A percentile compares a stretch with the other conserved stretches of the same genome.
These are phyloP conservation scores for Voacanga thouarsii DNA, from an alignment of 257 asterid species.

Conservation along the genomic window DNA sequence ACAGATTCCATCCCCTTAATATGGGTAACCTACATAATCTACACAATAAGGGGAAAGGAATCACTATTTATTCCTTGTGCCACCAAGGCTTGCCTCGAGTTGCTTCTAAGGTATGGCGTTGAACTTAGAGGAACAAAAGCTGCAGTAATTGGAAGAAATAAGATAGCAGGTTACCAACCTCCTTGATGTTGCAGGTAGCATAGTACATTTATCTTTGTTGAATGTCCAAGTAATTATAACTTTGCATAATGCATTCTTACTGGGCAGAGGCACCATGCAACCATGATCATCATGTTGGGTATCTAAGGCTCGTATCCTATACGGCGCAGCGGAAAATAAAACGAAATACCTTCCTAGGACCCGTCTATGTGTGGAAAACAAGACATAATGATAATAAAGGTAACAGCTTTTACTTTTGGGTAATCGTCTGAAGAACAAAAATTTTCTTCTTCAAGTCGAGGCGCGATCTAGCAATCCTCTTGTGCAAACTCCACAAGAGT, in stretches of 20 bases:
- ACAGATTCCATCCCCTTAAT: constrained; percentile 24
- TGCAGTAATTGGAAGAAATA: constrained; percentile 26
- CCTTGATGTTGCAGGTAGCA: constrained; percentile 31
- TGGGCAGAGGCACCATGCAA: constrained; percentile 31
- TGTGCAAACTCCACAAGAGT: too few species aligned
- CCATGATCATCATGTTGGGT: constrained; percentile 18
- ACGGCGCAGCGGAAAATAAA: too few species aligned
- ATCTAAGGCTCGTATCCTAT: too few species aligned
- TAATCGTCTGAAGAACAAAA: too few species aligned
- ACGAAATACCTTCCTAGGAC: too few species aligned
- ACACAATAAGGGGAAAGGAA: constrained; percentile 20
- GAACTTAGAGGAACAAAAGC: constrained; percentile 18
- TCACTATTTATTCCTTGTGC: constrained; percentile 25
- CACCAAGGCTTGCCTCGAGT: constrained; percentile 20
- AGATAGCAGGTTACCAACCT: constrained; percentile 25
- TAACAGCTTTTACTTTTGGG: too few species aligned
- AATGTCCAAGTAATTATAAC: neutral
- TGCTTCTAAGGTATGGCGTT: constrained; percentile 16
- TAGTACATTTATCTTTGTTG: neutral
- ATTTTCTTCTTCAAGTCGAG: too few species aligned
- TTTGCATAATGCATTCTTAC: constrained; percentile 9
- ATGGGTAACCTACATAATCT: constrained; percentile 23
- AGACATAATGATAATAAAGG: too few species aligned
- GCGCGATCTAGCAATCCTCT: too few species aligned
- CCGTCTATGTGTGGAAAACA: too few species aligned